Evolutionary conservation across 108 stramenopile species (phyloP), one percentile per base, ranked within the genome.

Genomic region (Epithemia pelagica): DNA sequence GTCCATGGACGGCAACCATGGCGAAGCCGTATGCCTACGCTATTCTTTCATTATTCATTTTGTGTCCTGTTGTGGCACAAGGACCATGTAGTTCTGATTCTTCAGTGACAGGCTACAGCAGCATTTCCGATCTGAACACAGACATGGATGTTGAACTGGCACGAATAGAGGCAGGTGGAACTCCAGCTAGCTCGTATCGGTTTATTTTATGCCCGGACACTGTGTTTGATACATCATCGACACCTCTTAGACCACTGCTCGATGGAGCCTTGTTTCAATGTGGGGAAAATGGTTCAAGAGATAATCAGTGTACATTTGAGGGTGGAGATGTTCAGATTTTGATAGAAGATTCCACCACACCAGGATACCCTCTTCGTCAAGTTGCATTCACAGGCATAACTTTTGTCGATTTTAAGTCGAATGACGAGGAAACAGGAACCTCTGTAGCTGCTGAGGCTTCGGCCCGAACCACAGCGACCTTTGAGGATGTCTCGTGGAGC

Each of bases 191-290:
- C 21, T 18, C 25, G 22, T 58, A 58, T 27, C 7, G 15, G 15
- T 58, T 26, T 58, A n/a, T 27, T 8, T 27, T 58, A 26, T 58
- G 56, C 21, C 56, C 56, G 21, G 8, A 58, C 25, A 58, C 56
- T 18, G 21, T 58, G 5, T 58, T 58, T n/a, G 56, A 58, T 58
- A 27, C 26, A 23, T 58, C 56, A 58, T 18, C 7, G 22, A 27
- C 22, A 7, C 56, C 56, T n/a, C 26, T 58, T 7, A 23, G 26
- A 27, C 56, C 56, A 5, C 7, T 58, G 22, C 26, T 58, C 22
- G 21, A 21, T 58, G 56, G 26, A 5, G 56, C 26, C 5, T 19
- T 21, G 7, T 58, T 58, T 27, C 25, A 8, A 27, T 58, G 56
- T n/a, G 56, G 56, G 15, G 7, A 7, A n/a, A 58, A n/a, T 21